These are phyloP conservation scores for Saraca asoca DNA, from an alignment of 331 rosid species.

Conservation along the genomic window DNA sequence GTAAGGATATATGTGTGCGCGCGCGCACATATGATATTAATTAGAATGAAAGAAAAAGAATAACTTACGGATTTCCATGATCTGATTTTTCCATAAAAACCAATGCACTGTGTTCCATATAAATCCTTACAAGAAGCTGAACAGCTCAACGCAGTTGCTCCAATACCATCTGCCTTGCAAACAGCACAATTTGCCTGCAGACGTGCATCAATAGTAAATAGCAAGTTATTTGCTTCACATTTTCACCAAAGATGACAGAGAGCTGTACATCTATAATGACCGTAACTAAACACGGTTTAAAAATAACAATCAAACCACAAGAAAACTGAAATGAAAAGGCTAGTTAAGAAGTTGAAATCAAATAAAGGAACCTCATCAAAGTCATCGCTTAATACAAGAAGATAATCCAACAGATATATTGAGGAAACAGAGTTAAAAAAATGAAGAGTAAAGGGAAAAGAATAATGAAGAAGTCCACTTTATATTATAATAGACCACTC, in stretches of 20 bases:
- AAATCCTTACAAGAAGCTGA: constrained; percentile 87
- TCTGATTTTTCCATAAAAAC: constrained; percentile 84
- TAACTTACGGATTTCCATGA: constrained; percentile 89
- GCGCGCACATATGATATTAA: too few relatives aligned
- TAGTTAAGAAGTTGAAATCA: constrained; percentile 7
- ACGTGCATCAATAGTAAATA: constrained; percentile 17
- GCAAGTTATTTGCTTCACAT: constrained; percentile 11
- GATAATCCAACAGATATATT: too few relatives aligned
- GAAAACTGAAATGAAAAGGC: neutral
- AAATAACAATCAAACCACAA: neutral
- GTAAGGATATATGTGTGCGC: too few relatives aligned
- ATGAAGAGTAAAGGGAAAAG: neutral
- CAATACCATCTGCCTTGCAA: constrained; percentile 77
- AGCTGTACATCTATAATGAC: constrained; percentile 20
- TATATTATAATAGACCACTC: constrained; percentile 5
- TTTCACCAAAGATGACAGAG: constrained; percentile 22
- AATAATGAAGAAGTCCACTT: neutral
- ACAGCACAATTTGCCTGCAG: constrained; percentile 91
- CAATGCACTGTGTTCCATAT: constrained; percentile 89
- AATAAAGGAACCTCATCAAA: neutral
- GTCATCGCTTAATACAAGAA: neutral
- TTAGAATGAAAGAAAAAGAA: too few relatives aligned
- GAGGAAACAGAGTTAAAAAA: neutral
- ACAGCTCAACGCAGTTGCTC: constrained; percentile 86
- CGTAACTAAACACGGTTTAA: constrained; percentile 3